Conservation (phyloP, 2,329 filamentous ascomycete genomes). For the Biscogniauxia sp. region DNA sequence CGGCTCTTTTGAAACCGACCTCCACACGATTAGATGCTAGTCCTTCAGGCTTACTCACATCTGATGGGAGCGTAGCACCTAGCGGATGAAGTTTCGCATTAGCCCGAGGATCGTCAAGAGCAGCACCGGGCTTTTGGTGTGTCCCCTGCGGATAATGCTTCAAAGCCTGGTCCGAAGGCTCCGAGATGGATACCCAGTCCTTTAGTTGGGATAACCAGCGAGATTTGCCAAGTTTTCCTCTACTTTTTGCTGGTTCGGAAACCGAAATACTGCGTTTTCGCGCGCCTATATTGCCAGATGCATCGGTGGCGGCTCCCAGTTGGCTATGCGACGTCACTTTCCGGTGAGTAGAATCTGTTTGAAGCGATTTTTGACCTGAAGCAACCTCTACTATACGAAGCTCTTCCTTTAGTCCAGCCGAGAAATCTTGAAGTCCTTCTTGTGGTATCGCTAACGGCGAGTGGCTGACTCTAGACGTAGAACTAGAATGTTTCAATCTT, state of each 20-base stretch:
- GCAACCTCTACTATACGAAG: conserved; percentile 5
- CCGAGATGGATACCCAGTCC: conserved; percentile 47
- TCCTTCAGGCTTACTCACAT: conserved; percentile 45
- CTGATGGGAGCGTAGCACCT: conserved; percentile 42
- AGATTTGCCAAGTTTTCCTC: conserved; percentile 29
- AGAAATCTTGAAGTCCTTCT: conserved; percentile 6
- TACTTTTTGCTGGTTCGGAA: conserved; percentile 23
- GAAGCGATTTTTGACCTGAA: conserved; percentile 5
- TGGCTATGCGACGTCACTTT: conserved; percentile 7
- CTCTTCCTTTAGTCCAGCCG: conserved; percentile 1
- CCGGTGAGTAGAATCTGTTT: conserved; percentile 10
- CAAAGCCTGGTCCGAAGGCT: conserved; percentile 49
- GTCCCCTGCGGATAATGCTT: conserved; percentile 44
- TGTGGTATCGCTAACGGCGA: conserved; percentile 5
- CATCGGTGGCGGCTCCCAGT: neutral
- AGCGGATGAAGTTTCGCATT: conserved; percentile 47
- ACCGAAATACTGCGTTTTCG: conserved; percentile 7
- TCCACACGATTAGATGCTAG: conserved; percentile 46
- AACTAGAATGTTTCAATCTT: conserved; percentile 10
- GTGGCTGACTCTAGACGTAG: neutral
- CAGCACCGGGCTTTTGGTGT: conserved; percentile 44
- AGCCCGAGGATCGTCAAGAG: conserved; percentile 42
- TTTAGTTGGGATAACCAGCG: conserved; percentile 45
- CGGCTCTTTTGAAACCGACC: conserved; percentile 35
- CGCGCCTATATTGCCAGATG: conserved; percentile 1